These are phyloP conservation scores for Podaxis sp. DNA, from an alignment of 768 basidiomycete genomes.

Conservation along the genomic window DNA sequence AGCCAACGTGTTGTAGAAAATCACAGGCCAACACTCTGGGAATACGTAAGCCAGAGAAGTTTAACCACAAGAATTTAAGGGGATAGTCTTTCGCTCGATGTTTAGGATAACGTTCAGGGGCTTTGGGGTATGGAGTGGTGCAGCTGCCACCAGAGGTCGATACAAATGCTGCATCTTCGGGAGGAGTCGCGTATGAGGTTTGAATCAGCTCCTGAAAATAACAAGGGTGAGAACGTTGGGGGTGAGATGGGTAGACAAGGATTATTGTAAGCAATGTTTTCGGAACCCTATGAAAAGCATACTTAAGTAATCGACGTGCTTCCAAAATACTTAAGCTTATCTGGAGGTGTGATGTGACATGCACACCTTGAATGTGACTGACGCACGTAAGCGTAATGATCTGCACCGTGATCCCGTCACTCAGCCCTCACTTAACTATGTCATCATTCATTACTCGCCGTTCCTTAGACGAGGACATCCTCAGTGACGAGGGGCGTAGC, in stretches of 20 bases:
- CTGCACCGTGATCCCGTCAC: not conserved
- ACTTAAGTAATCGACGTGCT: no score
- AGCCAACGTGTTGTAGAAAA: not conserved
- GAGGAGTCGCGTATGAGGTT: no score
- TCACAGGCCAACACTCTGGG: not conserved
- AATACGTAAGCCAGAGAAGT: not conserved
- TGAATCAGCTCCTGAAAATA: no score
- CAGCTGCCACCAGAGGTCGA: no score
- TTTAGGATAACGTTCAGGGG: no score
- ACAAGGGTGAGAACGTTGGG: no score
- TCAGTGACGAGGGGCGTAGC: slow-evolving; percentile 7
- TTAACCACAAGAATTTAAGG: not conserved
- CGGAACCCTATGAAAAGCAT: no score
- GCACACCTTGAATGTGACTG: no score
- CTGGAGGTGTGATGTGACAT: not conserved
- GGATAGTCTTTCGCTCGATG: not conserved
- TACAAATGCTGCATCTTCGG: no score
- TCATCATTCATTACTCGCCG: not conserved
- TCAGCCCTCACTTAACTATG: not conserved
- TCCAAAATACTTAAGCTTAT: no score
- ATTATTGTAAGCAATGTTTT: not conserved
- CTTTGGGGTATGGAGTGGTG: no score
- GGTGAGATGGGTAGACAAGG: no score
- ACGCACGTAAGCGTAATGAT: not conserved
- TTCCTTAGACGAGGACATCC: slow-evolving; percentile 1